These are phyloP conservation scores for Neurospora africana DNA, from an alignment of 495 filamentous ascomycete genomes.

Conservation along the genomic window DNA sequence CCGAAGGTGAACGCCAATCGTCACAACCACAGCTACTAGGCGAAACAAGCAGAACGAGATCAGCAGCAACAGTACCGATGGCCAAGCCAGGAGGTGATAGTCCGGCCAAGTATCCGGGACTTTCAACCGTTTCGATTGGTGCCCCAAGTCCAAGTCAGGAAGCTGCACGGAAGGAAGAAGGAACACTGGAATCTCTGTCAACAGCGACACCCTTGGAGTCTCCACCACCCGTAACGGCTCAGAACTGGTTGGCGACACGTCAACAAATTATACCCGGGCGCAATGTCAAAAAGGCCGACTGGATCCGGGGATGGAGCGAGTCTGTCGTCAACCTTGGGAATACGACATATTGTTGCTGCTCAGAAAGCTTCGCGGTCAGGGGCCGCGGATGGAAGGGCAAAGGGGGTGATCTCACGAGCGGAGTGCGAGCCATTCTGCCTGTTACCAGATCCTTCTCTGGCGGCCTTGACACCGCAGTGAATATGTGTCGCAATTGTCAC, in stretches of 20 bases:
- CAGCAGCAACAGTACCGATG: not conserved
- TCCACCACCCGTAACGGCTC: not conserved
- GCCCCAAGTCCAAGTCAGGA: not conserved
- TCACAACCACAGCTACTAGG: not conserved
- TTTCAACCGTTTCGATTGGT: not conserved
- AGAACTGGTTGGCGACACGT: constrained; percentile 18
- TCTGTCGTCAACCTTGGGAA: constrained; percentile 14
- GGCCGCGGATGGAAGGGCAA: constrained; percentile 8
- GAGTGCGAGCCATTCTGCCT: constrained; percentile 11
- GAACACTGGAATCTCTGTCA: not conserved
- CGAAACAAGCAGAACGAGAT: not conserved
- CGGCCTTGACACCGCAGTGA: constrained; percentile 1
- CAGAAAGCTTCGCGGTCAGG: constrained; percentile 4
- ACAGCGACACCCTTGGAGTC: not conserved
- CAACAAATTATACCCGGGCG: constrained; percentile 17
- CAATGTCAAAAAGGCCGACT: constrained; percentile 23
- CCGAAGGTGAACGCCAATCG: constrained; percentile 2
- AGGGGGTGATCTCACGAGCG: constrained; percentile 6
- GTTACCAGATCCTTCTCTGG: not conserved
- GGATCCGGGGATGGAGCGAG: constrained; percentile 25
- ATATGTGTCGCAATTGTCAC: constrained; percentile 16
- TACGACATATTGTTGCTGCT: constrained; percentile 21
- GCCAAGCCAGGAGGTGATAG: not conserved
- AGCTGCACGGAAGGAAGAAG: not conserved
- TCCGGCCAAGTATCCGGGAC: not conserved